Evolutionary conservation across 2,329 filamentous ascomycete genomes (phyloP).

Genomic region (Ascochyta viciae-villosae): DNA sequence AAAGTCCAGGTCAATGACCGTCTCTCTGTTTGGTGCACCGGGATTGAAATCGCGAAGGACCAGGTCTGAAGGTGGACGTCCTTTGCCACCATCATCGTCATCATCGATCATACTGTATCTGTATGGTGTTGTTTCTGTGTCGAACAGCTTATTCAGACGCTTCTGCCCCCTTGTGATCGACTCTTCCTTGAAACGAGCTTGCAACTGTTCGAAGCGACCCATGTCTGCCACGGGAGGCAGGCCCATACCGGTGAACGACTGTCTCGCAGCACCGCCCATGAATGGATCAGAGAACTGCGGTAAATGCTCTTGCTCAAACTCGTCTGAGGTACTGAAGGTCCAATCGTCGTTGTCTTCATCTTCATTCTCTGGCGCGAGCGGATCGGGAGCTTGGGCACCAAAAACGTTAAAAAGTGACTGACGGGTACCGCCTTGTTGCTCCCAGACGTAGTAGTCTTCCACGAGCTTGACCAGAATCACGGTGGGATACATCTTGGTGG

Average conservation of each 20-base stretch:
- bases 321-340: constrained; percentile 70
- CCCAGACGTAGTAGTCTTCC: constrained; percentile 76
- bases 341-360: constrained; percentile 62
- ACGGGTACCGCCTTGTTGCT: constrained; percentile 74
- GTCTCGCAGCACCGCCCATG: constrained; percentile 38
- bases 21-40: constrained; percentile 56
- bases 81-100: constrained; percentile 50
- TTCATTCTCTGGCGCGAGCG: constrained; percentile 51
- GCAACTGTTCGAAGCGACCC: constrained; percentile 45
- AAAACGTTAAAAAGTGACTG: constrained; percentile 68
- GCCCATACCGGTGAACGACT: constrained; percentile 45
- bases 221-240: constrained; percentile 44
- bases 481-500: constrained; percentile 68
- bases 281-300: constrained; percentile 55
- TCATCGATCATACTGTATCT: constrained; percentile 62
- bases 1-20: constrained; percentile 65
- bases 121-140: constrained; percentile 63
- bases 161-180: constrained; percentile 64
- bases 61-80: constrained; percentile 61
- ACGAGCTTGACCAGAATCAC: constrained; percentile 70
- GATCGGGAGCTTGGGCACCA: constrained; percentile 64
- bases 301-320: constrained; percentile 59
- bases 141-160: constrained; percentile 65
- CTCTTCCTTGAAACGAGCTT: constrained; percentile 63
- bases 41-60: constrained; percentile 57